phyloP scores from a whole-genome alignment of 352 stramenopile genomes.

The Peronospora tabacina region DNA sequence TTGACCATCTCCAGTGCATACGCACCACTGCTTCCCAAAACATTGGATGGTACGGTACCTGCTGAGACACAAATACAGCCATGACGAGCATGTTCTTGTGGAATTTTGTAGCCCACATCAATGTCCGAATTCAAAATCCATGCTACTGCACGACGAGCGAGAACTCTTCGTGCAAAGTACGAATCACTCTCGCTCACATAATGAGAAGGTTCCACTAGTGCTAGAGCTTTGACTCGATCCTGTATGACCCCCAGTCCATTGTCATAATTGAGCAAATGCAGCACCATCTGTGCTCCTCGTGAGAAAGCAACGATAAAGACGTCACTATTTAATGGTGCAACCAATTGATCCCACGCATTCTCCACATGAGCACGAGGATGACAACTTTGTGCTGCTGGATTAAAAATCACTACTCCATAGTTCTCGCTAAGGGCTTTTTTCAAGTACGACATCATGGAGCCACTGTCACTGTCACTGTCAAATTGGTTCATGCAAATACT shows the following conservation, averaged over 20 bases:
- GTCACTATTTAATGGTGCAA: constrained; percentile 54
- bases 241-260: constrained; percentile 74
- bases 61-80: constrained; percentile 77
- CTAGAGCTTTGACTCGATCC: constrained; percentile 70
- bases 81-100: constrained; percentile 55
- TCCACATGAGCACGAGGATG: constrained; percentile 68
- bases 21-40: constrained; percentile 58
- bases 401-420: constrained; percentile 80
- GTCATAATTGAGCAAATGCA: constrained; percentile 73
- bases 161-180: constrained; percentile 69
- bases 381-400: constrained; percentile 68
- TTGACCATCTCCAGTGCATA: constrained; percentile 81
- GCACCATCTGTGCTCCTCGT: constrained; percentile 64
- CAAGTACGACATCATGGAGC: constrained; percentile 75
- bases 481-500: constrained; percentile 78
- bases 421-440: constrained; percentile 73
- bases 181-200: constrained; percentile 64
- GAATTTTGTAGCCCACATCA: constrained; percentile 66
- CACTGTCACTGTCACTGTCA: constrained; percentile 45
- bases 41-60: constrained; percentile 57
- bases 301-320: constrained; percentile 79
- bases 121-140: constrained; percentile 77
- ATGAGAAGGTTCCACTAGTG: constrained; percentile 75
- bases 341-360: constrained; percentile 69
- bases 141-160: constrained; percentile 53